A percentile compares a stretch with the other conserved stretches of the same genome.
phyloP scores from a whole-genome alignment of 2,329 filamentous ascomycete species.

The Sporothrix variecibatus region DNA sequence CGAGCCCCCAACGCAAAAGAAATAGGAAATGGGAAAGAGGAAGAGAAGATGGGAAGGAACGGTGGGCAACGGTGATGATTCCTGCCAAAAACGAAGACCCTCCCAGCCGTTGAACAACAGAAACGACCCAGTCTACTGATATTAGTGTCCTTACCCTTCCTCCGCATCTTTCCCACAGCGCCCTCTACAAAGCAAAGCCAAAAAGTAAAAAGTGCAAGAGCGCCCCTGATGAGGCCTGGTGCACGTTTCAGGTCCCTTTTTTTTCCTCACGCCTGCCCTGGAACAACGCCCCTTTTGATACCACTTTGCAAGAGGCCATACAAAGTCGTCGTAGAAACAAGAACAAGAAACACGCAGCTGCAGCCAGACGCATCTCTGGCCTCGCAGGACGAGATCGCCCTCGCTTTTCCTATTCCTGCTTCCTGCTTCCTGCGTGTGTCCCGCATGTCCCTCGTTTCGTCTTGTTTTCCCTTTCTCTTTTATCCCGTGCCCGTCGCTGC shows the following conservation, averaged over 20 bases:
- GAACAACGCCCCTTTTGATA: conserved; percentile 19
- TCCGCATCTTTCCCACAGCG: conserved; percentile 15
- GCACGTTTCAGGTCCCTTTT: conserved; percentile 29
- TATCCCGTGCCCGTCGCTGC: background rate
- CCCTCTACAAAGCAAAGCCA: background rate
- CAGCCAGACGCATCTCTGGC: background rate
- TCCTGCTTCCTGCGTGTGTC: background rate
- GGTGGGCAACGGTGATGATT: background rate
- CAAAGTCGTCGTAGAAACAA: background rate
- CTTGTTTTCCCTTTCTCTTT: background rate
- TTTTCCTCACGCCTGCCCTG: conserved; percentile 4
- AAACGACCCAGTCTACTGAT: background rate
- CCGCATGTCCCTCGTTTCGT: conserved; percentile 8
- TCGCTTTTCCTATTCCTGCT: background rate
- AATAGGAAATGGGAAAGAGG: background rate
- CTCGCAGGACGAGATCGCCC: conserved; percentile 8
- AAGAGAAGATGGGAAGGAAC: background rate
- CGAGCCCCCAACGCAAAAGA: conserved; percentile 1
- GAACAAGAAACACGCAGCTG: conserved; percentile 2
- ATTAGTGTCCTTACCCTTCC: conserved; percentile 9
- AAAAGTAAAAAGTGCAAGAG: background rate
- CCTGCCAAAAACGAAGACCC: background rate
- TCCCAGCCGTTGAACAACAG: background rate
- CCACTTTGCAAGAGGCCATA: background rate
- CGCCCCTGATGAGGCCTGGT: conserved; percentile 23